Base-by-base conservation (phyloP, 306 rosid species). In the Parietaria judaica region DNA sequence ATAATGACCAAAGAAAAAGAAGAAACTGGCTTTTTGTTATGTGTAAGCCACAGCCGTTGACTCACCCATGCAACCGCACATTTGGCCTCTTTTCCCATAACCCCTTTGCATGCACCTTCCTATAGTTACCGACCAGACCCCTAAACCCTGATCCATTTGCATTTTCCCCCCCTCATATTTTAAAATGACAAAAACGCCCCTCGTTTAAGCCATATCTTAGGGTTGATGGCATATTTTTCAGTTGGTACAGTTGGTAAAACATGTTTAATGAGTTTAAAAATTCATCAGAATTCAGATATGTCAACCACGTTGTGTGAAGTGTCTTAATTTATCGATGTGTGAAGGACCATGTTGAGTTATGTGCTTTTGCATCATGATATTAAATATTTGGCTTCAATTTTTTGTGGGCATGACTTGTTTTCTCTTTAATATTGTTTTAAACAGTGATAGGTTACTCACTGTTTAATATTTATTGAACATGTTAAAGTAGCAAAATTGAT, bases 1-100 rank as follows among this genome's bases (percentile, higher is more conserved):
- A 5, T 41, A 41, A 41, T 41, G 45, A 8, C 45, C 6, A 41
- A 41, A 5, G 45, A 8, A 41, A 41, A 41, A 41, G 45, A 41
- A 41, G 2, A 41, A 41, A 5, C 45, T 3, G 6, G 45, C 9
- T 41, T 41, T 41, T 41, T 5, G 9, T 41, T 57, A 67, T 54
- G 79, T 65, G 82, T 72, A 63, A 41, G 59, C 56, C 13, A 5
- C 46, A 59, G 70, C 53, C 56, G 6, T 35, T 15, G 14, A 12
- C 52, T 45, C 44, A 36, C 17, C 44, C 78, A 78, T 72, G 79
- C 82, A 78, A 63, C 78, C 82, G 57, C 70, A 73, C 82, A 78
- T 54, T n/a, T 69, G 82, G 78, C 76, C 64, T 39, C 23, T 57
- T 38, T 38, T 36, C 45, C 1, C 3, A 41, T 0, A 1, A 57